phyloP scores from a whole-genome alignment of 768 basidiomycete genomes.

The Tubosaeta brunneosetosa region DNA sequence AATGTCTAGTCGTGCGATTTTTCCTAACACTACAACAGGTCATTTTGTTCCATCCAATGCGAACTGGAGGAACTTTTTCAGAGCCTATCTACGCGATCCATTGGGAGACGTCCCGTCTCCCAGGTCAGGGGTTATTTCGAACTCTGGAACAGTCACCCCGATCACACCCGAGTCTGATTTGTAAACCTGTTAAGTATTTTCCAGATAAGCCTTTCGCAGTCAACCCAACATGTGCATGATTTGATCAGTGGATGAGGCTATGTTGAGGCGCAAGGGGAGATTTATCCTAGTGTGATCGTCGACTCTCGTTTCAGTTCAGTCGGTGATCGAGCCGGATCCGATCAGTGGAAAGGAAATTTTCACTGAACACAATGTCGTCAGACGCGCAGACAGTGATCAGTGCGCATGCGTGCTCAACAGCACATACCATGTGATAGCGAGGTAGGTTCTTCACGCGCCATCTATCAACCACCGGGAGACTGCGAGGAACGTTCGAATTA shows the following conservation, averaged over 20 bases:
- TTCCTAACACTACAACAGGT: constrained; percentile 38
- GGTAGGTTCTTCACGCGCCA: not conserved
- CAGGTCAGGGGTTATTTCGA: constrained; percentile 25
- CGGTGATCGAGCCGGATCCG: constrained; percentile 8
- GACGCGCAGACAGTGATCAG: not conserved
- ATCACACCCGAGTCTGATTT: constrained; percentile 10
- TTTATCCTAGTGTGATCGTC: not conserved
- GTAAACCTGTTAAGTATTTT: not conserved
- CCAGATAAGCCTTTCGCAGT: not conserved
- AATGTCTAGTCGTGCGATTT: not conserved
- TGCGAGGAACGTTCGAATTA: not conserved
- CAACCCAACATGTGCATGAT: not conserved
- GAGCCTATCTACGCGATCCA: constrained; percentile 58
- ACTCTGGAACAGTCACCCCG: constrained; percentile 49
- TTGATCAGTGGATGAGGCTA: constrained; percentile 1
- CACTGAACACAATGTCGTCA: not conserved
- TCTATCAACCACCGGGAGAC: constrained; percentile 1
- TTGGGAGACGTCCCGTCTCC: constrained; percentile 45
- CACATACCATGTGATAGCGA: not conserved
- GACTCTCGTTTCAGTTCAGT: not conserved
- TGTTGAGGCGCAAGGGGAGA: not conserved
- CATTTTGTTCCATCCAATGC: constrained; percentile 81
- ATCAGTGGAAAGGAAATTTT: not conserved
- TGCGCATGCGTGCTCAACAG: not conserved
- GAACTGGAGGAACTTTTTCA: constrained; percentile 71